Percentiles rank a stretch among this genome's conserved stretches.
Conservation (phyloP, 2,329 filamentous ascomycete species). For the Pestalotiopsis sp. region DNA sequence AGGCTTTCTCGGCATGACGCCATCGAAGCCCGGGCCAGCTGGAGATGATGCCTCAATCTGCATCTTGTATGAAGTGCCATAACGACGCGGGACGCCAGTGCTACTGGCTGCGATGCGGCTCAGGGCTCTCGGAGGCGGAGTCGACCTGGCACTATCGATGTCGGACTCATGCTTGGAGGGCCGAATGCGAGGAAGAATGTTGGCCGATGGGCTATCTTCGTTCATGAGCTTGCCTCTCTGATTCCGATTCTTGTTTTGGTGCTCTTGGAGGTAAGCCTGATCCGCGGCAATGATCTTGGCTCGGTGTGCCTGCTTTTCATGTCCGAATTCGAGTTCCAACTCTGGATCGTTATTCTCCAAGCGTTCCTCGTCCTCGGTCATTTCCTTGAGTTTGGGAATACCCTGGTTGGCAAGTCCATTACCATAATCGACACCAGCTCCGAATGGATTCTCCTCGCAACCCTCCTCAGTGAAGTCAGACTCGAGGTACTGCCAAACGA, state of each 20-base stretch:
- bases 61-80: conserved; percentile 59
- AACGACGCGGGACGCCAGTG: conserved; percentile 41
- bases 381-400: conserved; percentile 66
- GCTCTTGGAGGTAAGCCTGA: conserved; percentile 67
- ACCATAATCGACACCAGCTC: conserved; percentile 67
- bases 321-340: conserved; percentile 40
- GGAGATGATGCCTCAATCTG: conserved; percentile 65
- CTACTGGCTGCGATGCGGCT: conserved; percentile 37
- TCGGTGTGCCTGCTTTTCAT: conserved; percentile 69
- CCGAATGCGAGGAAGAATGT: conserved; percentile 64
- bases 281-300: conserved; percentile 77
- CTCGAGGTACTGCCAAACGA: conserved; percentile 99
- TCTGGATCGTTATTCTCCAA: conserved; percentile 75
- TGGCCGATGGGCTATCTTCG: conserved; percentile 55
- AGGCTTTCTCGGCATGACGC: conserved; percentile 62
- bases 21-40: conserved; percentile 52
- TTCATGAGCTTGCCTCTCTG: conserved; percentile 35
- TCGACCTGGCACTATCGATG: conserved; percentile 54
- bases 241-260: conserved; percentile 45
- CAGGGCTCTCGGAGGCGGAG: conserved; percentile 48
- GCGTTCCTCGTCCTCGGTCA: conserved; percentile 67
- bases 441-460: conserved; percentile 89
- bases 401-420: conserved; percentile 68
- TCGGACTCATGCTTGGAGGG: conserved; percentile 65
- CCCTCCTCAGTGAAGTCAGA: conserved; percentile 91